A percentile compares a stretch with the other conserved stretches of the same genome.
phyloP scores from a whole-genome alignment of 2,329 filamentous ascomycete genomes.

The Karstenula rhodostoma region DNA sequence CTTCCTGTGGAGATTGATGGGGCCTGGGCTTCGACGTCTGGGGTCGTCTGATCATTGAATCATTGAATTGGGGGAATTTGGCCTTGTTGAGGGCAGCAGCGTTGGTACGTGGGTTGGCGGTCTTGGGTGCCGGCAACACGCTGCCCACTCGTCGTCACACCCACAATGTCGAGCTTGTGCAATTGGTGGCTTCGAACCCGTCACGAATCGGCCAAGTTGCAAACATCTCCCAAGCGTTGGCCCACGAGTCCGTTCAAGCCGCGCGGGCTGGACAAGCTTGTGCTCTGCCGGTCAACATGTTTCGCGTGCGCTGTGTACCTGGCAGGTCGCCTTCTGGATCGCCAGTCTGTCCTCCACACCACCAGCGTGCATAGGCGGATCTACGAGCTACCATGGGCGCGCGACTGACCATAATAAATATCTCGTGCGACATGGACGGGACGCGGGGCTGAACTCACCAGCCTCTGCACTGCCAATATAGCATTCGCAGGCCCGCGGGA shows the following conservation, averaged over 20 bases:
- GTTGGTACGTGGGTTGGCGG: background rate
- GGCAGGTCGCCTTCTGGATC: background rate
- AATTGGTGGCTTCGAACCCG: conserved; percentile 5
- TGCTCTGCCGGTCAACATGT: background rate
- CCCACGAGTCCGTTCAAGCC: conserved; percentile 3
- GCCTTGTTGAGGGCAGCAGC: too few relatives aligned
- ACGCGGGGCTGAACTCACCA: background rate
- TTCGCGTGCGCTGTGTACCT: background rate
- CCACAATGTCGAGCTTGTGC: conserved; percentile 9
- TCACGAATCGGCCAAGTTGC: background rate
- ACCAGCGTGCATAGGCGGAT: background rate
- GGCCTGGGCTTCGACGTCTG: too few relatives aligned
- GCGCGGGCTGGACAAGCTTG: background rate
- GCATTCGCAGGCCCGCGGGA: background rate
- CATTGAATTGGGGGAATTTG: too few relatives aligned
- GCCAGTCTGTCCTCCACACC: background rate
- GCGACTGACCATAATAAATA: too few relatives aligned
- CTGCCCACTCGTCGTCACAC: background rate
- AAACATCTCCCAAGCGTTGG: background rate
- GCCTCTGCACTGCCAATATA: conserved; percentile 3
- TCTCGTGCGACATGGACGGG: too few relatives aligned
- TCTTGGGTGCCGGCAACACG: background rate
- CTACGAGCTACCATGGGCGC: too few relatives aligned
- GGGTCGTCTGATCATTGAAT: too few relatives aligned
- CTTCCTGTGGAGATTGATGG: background rate